These are phyloP conservation scores for Clonostachys rhizophaga DNA, from an alignment of 2,329 filamentous ascomycete species.

Conservation along the genomic window DNA sequence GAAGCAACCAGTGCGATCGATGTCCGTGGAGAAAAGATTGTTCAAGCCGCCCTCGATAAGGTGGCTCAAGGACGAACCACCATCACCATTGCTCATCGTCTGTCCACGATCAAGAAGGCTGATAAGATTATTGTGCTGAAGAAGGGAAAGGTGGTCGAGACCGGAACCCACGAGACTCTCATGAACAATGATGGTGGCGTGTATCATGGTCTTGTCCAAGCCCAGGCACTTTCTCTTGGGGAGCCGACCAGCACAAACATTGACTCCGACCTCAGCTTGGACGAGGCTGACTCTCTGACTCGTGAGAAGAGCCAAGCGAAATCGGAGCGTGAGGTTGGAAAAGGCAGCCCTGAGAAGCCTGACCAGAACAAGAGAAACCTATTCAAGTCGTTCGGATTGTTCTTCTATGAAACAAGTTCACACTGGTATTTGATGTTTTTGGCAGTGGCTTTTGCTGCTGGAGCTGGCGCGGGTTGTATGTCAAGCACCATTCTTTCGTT, in stretches of 20 bases:
- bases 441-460: constrained; percentile 39
- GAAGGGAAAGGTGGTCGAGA: constrained; percentile 65
- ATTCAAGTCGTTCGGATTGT: constrained; percentile 46
- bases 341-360: constrained; percentile 10
- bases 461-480: constrained; percentile 25
- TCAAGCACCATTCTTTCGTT: constrained; percentile 3
- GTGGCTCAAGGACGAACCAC: constrained; percentile 62
- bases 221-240: constrained; percentile 54
- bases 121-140: constrained; percentile 75
- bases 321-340: constrained; percentile 19
- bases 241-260: constrained; percentile 29
- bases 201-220: constrained; percentile 64
- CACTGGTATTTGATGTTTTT: constrained; percentile 45
- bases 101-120: constrained; percentile 72
- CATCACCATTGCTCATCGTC: constrained; percentile 69
- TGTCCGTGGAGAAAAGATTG: constrained; percentile 49
- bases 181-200: constrained; percentile 54
- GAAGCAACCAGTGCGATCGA: constrained; percentile 69
- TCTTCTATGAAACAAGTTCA: constrained; percentile 51
- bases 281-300: constrained; percentile 31
- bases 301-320: constrained; percentile 39
- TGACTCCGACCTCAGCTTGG: constrained; percentile 27
- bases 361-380: constrained; percentile 33
- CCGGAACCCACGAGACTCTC: constrained; percentile 71
- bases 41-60: constrained; percentile 59